A percentile compares a stretch with the other conserved stretches of the same genome.
Conservation (phyloP, 2,329 filamentous ascomycete genomes). For the Rhinocladiella mackenziei region DNA sequence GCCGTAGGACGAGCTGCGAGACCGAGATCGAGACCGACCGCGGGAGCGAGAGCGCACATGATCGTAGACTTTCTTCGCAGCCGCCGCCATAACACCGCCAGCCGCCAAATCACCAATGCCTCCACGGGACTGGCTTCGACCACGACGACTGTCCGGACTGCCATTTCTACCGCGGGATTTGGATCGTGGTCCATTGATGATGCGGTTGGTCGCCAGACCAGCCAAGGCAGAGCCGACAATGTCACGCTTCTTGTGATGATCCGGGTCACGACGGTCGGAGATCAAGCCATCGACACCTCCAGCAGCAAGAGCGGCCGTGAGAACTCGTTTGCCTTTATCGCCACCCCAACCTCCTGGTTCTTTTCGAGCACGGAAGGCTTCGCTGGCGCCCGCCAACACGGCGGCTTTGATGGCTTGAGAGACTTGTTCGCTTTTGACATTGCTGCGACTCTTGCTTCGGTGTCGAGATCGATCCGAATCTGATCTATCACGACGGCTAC, state of each 20-base stretch:
- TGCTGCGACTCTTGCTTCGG: slow-evolving; percentile 44
- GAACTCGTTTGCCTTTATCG: slow-evolving; percentile 83
- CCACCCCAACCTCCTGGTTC: slow-evolving; percentile 86
- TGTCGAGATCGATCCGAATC: slow-evolving; percentile 52
- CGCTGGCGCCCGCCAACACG: slow-evolving; percentile 80
- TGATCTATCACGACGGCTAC: no score
- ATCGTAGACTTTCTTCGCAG: slow-evolving; percentile 46
- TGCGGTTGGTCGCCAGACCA: slow-evolving; percentile 77
- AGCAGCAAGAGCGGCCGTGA: slow-evolving; percentile 80
- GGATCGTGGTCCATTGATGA: slow-evolving; percentile 77
- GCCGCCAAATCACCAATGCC: slow-evolving; percentile 43
- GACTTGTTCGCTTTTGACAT: slow-evolving; percentile 53
- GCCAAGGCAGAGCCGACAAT: slow-evolving; percentile 83
- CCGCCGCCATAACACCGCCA: slow-evolving; percentile 44
- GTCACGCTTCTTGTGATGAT: slow-evolving; percentile 73
- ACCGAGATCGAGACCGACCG: slow-evolving; percentile 38
- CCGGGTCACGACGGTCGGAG: slow-evolving; percentile 54
- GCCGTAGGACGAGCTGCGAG: slow-evolving; percentile 50
- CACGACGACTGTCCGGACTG: slow-evolving; percentile 29
- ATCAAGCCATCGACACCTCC: slow-evolving; percentile 78
- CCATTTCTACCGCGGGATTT: slow-evolving; percentile 49
- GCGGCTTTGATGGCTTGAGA: slow-evolving; percentile 89
- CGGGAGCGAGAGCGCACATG: slow-evolving; percentile 43
- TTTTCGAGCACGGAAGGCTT: slow-evolving; percentile 86
- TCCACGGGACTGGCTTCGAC: slow-evolving; percentile 43